phyloP scores from a whole-genome alignment of 2,329 filamentous ascomycete genomes.

The Pezicula radicicola region DNA sequence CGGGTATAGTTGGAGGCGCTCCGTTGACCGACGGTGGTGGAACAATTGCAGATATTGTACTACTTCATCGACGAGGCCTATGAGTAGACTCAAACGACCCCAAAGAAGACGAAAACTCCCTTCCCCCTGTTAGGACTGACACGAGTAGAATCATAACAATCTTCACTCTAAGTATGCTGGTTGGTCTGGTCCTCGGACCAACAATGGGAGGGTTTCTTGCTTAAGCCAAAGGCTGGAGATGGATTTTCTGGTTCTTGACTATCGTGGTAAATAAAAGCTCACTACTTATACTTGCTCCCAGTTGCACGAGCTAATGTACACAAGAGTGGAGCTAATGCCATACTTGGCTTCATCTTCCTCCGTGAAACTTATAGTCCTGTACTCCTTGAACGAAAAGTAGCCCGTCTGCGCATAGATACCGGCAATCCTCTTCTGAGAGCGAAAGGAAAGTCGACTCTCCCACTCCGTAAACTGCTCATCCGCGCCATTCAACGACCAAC shows the following conservation, averaged over 20 bases:
- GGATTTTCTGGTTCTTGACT: background rate
- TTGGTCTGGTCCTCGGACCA: no score
- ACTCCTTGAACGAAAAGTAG: conserved; percentile 38
- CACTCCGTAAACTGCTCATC: background rate
- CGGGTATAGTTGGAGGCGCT: conserved; percentile 50
- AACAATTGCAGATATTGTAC: conserved; percentile 1
- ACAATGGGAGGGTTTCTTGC: no score
- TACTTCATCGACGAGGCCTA: conserved; percentile 10
- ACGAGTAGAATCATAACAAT: no score
- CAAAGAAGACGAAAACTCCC: conserved; percentile 43
- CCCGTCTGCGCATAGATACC: conserved; percentile 42
- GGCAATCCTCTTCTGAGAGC: no score
- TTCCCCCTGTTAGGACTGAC: conserved; percentile 11
- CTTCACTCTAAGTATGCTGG: no score
- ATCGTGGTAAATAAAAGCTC: conserved; percentile 2
- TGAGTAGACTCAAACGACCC: conserved; percentile 33
- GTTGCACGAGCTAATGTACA: background rate
- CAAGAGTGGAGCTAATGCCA: background rate
- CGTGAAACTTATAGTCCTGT: conserved; percentile 45
- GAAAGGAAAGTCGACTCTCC: conserved; percentile 37
- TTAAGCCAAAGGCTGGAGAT: no score
- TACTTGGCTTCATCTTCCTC: conserved; percentile 4
- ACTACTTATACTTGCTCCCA: background rate
- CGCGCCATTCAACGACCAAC: conserved; percentile 39
- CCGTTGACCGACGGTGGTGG: conserved; percentile 30